Base-by-base conservation (phyloP, 2,329 filamentous ascomycete species). In the Stachybotrys elegans region DNA sequence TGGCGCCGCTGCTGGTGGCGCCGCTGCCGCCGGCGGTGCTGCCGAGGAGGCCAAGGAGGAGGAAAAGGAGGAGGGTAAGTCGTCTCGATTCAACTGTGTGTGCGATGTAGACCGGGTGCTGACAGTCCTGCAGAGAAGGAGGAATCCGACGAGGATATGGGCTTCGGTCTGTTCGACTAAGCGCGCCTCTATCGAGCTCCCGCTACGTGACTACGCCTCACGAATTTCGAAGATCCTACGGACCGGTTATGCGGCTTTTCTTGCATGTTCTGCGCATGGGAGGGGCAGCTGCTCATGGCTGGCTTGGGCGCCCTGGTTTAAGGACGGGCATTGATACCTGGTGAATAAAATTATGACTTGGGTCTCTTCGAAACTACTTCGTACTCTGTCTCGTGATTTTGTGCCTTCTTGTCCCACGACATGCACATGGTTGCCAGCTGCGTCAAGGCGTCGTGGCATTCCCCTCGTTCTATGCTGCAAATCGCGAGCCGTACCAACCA, bases 81-180 rank as follows among this genome's bases (percentile, higher is more conserved):
- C 5, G 9, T 14, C 22, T 4, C 9, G 9, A 21, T 13, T 5
- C 9, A 1, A 3, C 14, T 39, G 21, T 32, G 4, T 14, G 31
- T 29, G 14, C 25, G 9, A 29, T 9, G 25, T 14, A 29, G 25
- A 29, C 6, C 3, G 5, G 16, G 25, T 44, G 40, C 44, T 53
- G 37, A 49, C 47, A 44, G 29, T 19, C 12, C 22, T 25, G 23
- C 45, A 49, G 60, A 63, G 59, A 58, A 59, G 53, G 62, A 65
- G 57, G 65, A 84, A 76, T 84, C 81, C 71, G 81, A 85, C 72
- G 84, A 84, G 70, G 83, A 85, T 67, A 85, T 85, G 81, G 81
- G 82, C 61, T 84, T 86, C 76, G 83, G 82, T 79, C 82, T 86
- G 56, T 84, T 84, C 78, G 81, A 84, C 73, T 84, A 84, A 82